phyloP scores from a whole-genome alignment of 2,329 filamentous ascomycete genomes.

The Sclerotinia nivalis region DNA sequence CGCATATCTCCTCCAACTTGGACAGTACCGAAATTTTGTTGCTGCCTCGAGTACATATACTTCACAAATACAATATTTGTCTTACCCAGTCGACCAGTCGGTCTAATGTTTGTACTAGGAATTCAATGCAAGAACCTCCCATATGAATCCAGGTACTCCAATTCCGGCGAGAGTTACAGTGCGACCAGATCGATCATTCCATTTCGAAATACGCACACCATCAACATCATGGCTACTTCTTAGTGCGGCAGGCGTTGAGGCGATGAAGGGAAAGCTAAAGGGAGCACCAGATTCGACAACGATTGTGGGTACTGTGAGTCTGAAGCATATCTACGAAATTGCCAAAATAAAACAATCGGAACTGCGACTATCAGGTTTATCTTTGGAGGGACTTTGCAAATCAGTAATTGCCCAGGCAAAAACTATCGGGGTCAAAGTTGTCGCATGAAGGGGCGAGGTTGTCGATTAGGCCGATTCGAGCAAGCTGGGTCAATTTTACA shows the following conservation, averaged over 20 bases:
- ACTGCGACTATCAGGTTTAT: slow-evolving; percentile 69
- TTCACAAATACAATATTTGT: background rate
- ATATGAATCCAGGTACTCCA: slow-evolving; percentile 79
- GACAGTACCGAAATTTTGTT: background rate
- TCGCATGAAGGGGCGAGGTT: slow-evolving; percentile 50
- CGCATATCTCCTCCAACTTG: slow-evolving; percentile 22
- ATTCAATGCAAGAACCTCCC: slow-evolving; percentile 91
- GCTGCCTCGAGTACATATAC: background rate
- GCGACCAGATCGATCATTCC: slow-evolving; percentile 88
- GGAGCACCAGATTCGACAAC: slow-evolving; percentile 63
- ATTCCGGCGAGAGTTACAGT: slow-evolving; percentile 90
- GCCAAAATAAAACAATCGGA: slow-evolving; percentile 92
- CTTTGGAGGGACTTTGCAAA: slow-evolving; percentile 70
- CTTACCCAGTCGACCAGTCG: background rate
- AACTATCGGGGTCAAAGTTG: slow-evolving; percentile 72
- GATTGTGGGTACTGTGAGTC: slow-evolving; percentile 79
- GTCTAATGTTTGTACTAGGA: slow-evolving; percentile 60
- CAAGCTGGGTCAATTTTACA: background rate
- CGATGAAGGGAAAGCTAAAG: slow-evolving; percentile 72
- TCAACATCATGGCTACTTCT: slow-evolving; percentile 90
- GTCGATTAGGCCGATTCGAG: background rate
- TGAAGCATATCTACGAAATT: slow-evolving; percentile 98
- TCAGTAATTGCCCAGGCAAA: slow-evolving; percentile 74
- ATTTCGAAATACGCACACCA: slow-evolving; percentile 90
- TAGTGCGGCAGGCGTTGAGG: slow-evolving; percentile 73